phyloP scores from a whole-genome alignment of 2,329 filamentous ascomycete genomes.

The Fusarium solani-melongenae region DNA sequence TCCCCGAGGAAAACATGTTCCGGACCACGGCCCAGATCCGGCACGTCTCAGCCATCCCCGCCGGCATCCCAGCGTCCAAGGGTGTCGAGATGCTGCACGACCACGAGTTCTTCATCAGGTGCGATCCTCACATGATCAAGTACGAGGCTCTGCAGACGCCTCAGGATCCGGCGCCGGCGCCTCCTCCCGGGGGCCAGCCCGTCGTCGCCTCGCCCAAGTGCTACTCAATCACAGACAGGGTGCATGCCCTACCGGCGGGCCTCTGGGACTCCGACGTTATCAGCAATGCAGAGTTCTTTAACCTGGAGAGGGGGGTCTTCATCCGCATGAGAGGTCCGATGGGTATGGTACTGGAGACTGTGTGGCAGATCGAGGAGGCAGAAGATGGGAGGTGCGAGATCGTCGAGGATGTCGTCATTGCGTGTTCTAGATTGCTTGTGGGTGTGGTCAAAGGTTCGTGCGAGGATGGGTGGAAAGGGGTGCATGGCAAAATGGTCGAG shows the following conservation, averaged over 20 bases:
- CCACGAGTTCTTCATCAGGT: conserved; percentile 62
- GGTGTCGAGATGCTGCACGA: conserved; percentile 62
- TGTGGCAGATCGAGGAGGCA: conserved; percentile 56
- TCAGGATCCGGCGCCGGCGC: conserved; percentile 42
- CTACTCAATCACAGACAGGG: conserved; percentile 61
- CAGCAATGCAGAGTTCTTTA: conserved; percentile 65
- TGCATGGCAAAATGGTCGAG: conserved; percentile 60
- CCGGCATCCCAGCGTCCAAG: conserved; percentile 47
- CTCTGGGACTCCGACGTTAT: conserved; percentile 66
- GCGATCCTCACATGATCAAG: conserved; percentile 62
- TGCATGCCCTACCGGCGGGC: conserved; percentile 64
- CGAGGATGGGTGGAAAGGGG: conserved; percentile 60
- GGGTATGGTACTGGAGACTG: conserved; percentile 63
- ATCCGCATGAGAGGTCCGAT: conserved; percentile 63
- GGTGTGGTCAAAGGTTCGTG: conserved; percentile 62
- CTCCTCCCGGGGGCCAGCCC: conserved; percentile 42
- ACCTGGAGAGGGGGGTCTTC: conserved; percentile 62
- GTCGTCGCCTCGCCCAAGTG: conserved; percentile 46
- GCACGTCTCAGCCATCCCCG: conserved; percentile 58
- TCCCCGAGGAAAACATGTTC: conserved; percentile 51
- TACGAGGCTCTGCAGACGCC: conserved; percentile 51
- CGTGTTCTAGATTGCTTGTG: conserved; percentile 61
- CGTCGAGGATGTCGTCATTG: conserved; percentile 62
- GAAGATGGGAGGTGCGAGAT: conserved; percentile 53
- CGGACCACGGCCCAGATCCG: conserved; percentile 55